Percentiles rank a stretch among this genome's conserved stretches.
phyloP scores from a whole-genome alignment of 1,139 yeast genomes.

The Taiozyma sp. region DNA sequence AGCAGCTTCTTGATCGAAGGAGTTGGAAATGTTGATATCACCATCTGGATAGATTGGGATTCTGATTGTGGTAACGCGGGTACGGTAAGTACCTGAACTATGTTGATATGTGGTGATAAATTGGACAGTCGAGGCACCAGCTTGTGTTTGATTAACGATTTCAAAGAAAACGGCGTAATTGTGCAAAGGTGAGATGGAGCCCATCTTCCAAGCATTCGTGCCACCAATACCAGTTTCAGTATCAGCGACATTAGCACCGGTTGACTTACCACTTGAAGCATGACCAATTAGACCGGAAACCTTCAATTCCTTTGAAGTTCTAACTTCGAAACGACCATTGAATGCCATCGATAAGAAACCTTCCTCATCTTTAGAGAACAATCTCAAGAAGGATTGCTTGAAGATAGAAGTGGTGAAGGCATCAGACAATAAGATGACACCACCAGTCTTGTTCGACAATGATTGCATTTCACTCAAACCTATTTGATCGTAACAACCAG shows the following conservation, averaged over 20 bases:
- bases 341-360: constrained; percentile 86
- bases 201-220: constrained; percentile 81
- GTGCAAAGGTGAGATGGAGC: constrained; percentile 80
- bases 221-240: constrained; percentile 93
- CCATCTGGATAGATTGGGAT: constrained; percentile 42
- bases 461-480: constrained; percentile 97
- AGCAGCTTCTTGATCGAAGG: constrained; percentile 99
- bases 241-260: constrained; percentile 74
- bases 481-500: constrained; percentile 97
- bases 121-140: constrained; percentile 43
- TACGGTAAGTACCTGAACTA: constrained; percentile 75
- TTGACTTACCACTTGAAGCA: constrained; percentile 65
- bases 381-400: constrained; percentile 86
- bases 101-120: constrained; percentile 78
- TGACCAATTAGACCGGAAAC: constrained; percentile 94
- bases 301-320: constrained; percentile 85
- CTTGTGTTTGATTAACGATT: constrained; percentile 50
- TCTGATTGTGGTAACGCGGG: constrained; percentile 86
- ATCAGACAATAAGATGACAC: constrained; percentile 85
- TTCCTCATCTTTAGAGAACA: constrained; percentile 81
- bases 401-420: constrained; percentile 96
- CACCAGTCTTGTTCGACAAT: constrained; percentile 87
- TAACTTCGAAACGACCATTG: constrained; percentile 79
- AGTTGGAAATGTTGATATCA: constrained; percentile 44
- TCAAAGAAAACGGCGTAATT: constrained; percentile 88